Evolutionary conservation across 202 grass and related monocot species (phyloP).

Genomic region (Panicum hallii): DNA sequence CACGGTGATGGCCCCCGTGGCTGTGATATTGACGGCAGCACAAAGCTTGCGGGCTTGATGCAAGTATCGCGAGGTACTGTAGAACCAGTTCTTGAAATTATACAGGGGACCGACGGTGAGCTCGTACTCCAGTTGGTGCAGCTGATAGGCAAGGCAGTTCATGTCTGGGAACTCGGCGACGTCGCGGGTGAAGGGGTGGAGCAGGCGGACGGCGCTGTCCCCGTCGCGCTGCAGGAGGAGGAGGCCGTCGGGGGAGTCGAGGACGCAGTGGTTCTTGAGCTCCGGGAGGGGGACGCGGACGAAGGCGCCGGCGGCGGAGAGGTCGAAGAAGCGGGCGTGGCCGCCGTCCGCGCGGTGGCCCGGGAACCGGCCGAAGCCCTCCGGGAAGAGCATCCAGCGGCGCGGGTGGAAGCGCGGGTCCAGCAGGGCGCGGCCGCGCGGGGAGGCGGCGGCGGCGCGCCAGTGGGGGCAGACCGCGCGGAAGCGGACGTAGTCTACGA

Average conservation of each 20-base stretch:
- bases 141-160: background rate
- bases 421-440: background rate
- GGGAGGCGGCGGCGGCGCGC: constrained; percentile 12
- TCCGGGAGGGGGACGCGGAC: constrained; percentile 12
- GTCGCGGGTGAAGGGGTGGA: constrained; percentile 37
- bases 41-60: background rate
- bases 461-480: background rate
- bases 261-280: constrained; percentile 18
- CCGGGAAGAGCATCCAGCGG: constrained; percentile 37
- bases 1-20: background rate
- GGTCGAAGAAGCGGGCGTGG: constrained; percentile 19
- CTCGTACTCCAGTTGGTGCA: background rate
- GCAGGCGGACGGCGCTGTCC: background rate
- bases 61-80: background rate
- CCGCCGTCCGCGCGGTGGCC: constrained; percentile 11
- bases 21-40: background rate
- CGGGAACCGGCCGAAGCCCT: constrained; percentile 14
- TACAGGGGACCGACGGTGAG: background rate
- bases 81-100: background rate
- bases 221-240: constrained; percentile 24
- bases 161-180: constrained; percentile 1
- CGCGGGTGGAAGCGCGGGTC: constrained; percentile 27
- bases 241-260: constrained; percentile 22
- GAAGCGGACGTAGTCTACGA: constrained; percentile 20
- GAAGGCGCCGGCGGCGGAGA: constrained; percentile 6